Base-by-base conservation (phyloP, 2,329 filamentous ascomycete species). In the Epichloe hybrida region DNA sequence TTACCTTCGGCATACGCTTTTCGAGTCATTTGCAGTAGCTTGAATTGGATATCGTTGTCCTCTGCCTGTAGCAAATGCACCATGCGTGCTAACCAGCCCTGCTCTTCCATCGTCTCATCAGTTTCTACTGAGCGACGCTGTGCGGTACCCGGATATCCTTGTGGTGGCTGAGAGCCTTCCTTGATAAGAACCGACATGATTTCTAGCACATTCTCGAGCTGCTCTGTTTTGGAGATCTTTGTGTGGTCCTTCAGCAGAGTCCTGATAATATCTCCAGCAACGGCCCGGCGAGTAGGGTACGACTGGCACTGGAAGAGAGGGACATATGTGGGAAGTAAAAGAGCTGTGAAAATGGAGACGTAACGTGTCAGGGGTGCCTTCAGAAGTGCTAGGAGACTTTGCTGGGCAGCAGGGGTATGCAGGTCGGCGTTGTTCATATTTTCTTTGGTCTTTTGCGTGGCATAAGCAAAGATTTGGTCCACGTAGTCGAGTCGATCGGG, bases 61-160 rank as follows among this genome's bases (percentile, higher is more conserved):
- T 87, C 75, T 43, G 81, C 86, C 52, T 88, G 76, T 49, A 98
- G 80, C 51, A 96, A 73, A 69, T 98, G 93, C 17, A 96, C 82
- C 62, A 98, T 84, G 59, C 93, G 80, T 37, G 93, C 93, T 49
- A 98, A 75, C 89, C 89, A 96, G 48, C 93, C 93, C 72, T 98
- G 93, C 69, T 98, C 93, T 68, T 98, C 91, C 61, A 97, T 82
- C 0, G 91, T 97, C 71, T 98, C 93, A 55, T 98, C 93, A 0
- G 93, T 97, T 72, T 98, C 94, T 45, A 77, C 65, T 0, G 72
- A 79, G 54, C 88, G 82, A 55, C 88, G 77, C 62, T 91, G 86
- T 5, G 85, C 80, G 39, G 85, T 81, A 3, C 88, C 87, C 0
- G 90, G 84, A 60, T 96, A 96, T 34, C 88, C 88, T 45, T 81